These are phyloP conservation scores for Saccharomyces hybrid DNA, from an alignment of 1,139 yeast species.

Conservation along the genomic window DNA sequence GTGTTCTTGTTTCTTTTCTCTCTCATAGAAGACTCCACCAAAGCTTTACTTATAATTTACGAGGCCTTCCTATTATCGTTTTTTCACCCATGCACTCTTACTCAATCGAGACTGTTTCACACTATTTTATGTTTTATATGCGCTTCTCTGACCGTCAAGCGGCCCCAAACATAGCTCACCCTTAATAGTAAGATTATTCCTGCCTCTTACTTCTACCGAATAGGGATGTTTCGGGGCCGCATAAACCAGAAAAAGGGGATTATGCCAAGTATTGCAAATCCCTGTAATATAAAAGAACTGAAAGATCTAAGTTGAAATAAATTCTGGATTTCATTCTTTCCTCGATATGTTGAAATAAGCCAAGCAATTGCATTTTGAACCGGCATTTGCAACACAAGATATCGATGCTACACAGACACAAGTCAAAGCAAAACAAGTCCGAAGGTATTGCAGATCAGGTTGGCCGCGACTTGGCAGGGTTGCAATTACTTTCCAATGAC, in stretches of 20 bases:
- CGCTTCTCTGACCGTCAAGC: neutral
- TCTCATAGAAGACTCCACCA: neutral
- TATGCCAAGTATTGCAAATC: neutral
- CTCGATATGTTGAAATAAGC: neutral
- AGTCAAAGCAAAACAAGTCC: slow-evolving; percentile 2
- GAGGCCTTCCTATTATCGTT: neutral
- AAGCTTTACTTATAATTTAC: neutral
- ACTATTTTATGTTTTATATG: too few relatives aligned
- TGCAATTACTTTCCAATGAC: neutral
- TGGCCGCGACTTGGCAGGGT: neutral
- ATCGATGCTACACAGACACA: slow-evolving; percentile 4
- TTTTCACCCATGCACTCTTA: neutral
- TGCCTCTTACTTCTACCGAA: neutral
- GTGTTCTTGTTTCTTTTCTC: neutral
- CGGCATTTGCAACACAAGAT: neutral
- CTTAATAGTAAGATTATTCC: neutral
- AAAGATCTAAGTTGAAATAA: neutral
- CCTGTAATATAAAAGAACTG: neutral
- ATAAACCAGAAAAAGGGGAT: neutral
- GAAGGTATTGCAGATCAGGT: neutral
- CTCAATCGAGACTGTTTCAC: neutral
- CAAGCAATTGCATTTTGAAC: neutral
- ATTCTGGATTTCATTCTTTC: neutral
- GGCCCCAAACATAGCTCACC: neutral
- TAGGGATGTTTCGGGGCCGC: neutral